Conservation (phyloP, 768 basidiomycete species). For the Baorangia bicolor region DNA sequence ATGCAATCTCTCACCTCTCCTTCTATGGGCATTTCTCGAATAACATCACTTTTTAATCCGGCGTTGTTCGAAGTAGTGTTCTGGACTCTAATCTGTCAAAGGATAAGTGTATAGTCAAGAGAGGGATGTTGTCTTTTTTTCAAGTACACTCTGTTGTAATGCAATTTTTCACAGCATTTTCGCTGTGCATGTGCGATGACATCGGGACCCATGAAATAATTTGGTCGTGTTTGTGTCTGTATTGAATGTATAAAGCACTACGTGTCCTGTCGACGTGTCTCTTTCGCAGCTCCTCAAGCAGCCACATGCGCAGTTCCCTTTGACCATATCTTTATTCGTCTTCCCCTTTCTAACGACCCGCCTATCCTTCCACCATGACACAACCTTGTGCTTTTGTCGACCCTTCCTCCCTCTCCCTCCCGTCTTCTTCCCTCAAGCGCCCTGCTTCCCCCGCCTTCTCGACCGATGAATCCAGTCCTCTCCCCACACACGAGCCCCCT, state of each 20-base stretch:
- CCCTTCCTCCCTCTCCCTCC: constrained; percentile 40
- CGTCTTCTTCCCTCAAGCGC: constrained; percentile 32
- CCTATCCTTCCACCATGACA: constrained; percentile 18
- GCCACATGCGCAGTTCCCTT: constrained; percentile 21
- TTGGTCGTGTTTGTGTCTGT: constrained; percentile 27
- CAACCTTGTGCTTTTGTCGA: constrained; percentile 34
- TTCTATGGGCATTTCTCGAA: too few relatives aligned
- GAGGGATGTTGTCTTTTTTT: too few relatives aligned
- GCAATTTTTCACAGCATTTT: too few relatives aligned
- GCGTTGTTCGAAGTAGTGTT: too few relatives aligned
- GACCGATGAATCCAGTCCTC: constrained; percentile 9
- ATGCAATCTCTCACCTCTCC: too few relatives aligned
- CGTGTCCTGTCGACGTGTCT: constrained; percentile 32
- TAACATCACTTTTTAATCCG: too few relatives aligned
- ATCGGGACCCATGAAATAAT: too few relatives aligned
- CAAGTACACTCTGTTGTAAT: too few relatives aligned
- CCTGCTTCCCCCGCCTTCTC: constrained; percentile 29
- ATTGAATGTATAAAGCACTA: constrained; percentile 30
- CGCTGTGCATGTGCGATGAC: too few relatives aligned
- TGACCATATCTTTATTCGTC: constrained; percentile 25
- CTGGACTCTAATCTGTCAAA: too few relatives aligned
- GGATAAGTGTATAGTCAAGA: too few relatives aligned
- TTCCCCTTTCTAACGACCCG: not conserved
- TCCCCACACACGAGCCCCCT: constrained; percentile 44
- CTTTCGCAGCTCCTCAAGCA: constrained; percentile 10